A percentile compares a stretch with the other conserved stretches of the same genome.
Conservation (phyloP, 768 basidiomycete species). For the Scleroderma bovista region DNA sequence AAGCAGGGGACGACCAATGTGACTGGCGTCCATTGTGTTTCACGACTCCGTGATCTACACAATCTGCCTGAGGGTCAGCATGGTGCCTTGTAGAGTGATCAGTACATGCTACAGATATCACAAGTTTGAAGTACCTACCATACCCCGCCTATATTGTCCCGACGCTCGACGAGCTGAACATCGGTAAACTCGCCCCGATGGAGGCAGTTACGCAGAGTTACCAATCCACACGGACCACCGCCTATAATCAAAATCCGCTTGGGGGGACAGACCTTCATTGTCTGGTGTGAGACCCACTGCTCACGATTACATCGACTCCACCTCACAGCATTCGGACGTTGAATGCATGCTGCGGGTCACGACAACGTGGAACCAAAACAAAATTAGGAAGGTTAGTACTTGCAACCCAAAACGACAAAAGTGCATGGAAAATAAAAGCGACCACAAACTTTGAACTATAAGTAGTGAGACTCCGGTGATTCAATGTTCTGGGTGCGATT, state of each 20-base stretch:
- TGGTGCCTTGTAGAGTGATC: not conserved
- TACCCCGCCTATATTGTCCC: conserved; percentile 43
- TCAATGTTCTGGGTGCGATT: too few relatives aligned
- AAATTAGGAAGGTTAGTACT: too few relatives aligned
- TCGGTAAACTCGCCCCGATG: conserved; percentile 36
- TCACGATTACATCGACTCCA: not conserved
- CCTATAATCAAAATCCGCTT: conserved; percentile 38
- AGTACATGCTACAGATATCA: not conserved
- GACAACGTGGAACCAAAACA: too few relatives aligned
- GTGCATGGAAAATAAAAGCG: too few relatives aligned
- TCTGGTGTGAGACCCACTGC: not conserved
- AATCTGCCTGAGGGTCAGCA: not conserved
- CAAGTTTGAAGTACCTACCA: conserved; percentile 31
- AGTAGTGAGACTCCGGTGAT: too few relatives aligned
- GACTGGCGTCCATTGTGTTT: conserved; percentile 1
- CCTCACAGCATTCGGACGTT: not conserved
- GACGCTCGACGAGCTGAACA: conserved; percentile 43
- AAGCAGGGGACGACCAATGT: conserved; percentile 43
- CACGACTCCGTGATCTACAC: not conserved
- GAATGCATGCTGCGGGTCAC: too few relatives aligned
- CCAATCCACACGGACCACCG: conserved; percentile 44
- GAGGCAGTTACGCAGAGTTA: conserved; percentile 44
- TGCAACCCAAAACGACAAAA: too few relatives aligned
- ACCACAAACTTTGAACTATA: too few relatives aligned
- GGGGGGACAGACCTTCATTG: not conserved